These are phyloP conservation scores for Starmerella apis DNA, from an alignment of 805 yeast species.

Conservation along the genomic window DNA sequence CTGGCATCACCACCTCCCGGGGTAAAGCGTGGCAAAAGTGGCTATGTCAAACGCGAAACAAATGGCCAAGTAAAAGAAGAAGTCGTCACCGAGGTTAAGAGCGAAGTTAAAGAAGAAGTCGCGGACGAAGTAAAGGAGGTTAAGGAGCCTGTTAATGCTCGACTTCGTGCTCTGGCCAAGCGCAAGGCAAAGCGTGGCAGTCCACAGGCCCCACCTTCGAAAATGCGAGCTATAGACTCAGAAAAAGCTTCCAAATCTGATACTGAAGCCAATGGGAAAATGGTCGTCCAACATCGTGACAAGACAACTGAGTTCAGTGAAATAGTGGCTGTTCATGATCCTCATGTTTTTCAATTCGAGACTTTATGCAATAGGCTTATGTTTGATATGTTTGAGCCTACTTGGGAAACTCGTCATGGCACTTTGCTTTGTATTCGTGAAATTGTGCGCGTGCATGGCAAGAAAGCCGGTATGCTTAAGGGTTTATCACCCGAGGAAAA, in stretches of 20 bases:
- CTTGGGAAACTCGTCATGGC: slow-evolving; percentile 95
- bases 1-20: slow-evolving; percentile 18
- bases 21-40: slow-evolving; percentile 14
- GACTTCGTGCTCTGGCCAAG: slow-evolving; percentile 90
- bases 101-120: slow-evolving; percentile 16
- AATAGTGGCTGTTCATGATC: slow-evolving; percentile 57
- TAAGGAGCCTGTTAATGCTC: slow-evolving; percentile 34
- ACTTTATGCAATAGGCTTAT: slow-evolving; percentile 77
- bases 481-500: slow-evolving; percentile 56
- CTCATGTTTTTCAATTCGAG: slow-evolving; percentile 84
- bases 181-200: slow-evolving; percentile 61
- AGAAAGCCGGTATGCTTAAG: slow-evolving; percentile 70
- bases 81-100: slow-evolving; percentile 2
- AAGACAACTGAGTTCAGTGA: slow-evolving; percentile 49
- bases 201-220: slow-evolving; percentile 22
- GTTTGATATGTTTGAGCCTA: slow-evolving; percentile 68
- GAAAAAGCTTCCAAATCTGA: background rate
- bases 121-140: slow-evolving; percentile 8
- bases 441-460: slow-evolving; percentile 68
- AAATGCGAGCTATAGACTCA: slow-evolving; percentile 25
- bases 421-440: slow-evolving; percentile 89
- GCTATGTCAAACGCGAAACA: background rate
- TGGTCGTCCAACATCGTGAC: slow-evolving; percentile 73
- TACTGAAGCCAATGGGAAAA: slow-evolving; percentile 38
- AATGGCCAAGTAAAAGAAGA: slow-evolving; percentile 14